Evolutionary conservation across 805 yeast genomes (phyloP).

Genomic region (Wickerhamomyces queroliae): DNA sequence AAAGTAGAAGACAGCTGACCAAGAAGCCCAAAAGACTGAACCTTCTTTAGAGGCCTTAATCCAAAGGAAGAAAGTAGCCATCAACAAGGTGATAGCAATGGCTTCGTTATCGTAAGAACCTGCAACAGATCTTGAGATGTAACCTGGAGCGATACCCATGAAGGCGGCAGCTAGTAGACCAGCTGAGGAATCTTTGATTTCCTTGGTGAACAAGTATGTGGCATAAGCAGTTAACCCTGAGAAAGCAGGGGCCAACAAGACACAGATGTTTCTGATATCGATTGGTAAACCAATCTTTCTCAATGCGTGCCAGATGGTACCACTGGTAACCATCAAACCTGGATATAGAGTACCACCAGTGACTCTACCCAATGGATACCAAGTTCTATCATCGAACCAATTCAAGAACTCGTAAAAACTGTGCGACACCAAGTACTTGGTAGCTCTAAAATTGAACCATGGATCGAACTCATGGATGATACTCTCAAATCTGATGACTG

Average conservation of each 20-base stretch:
- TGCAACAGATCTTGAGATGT: conserved; percentile 96
- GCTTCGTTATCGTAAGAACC: conserved; percentile 99
- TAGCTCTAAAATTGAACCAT: conserved; percentile 95
- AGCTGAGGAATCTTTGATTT: conserved; percentile 84
- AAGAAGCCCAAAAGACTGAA: conserved; percentile 74
- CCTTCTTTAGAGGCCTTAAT: conserved; percentile 90
- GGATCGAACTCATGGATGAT: conserved; percentile 98
- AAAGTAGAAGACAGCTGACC: conserved; percentile 85
- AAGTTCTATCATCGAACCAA: conserved; percentile 98
- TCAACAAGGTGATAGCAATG: conserved; percentile 89
- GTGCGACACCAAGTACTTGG: conserved; percentile 81
- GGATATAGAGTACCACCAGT: conserved; percentile 99
- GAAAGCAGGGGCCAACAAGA: conserved; percentile 93
- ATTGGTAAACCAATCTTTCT: conserved; percentile 68
- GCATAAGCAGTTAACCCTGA: conserved; percentile 88
- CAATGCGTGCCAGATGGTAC: conserved; percentile 75
- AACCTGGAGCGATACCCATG: conserved; percentile 98
- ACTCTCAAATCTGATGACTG: conserved; percentile 93
- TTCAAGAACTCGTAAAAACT: conserved; percentile 88
- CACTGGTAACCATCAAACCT: conserved; percentile 97
- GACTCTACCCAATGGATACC: conserved; percentile 99
- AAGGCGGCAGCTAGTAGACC: conserved; percentile 90
- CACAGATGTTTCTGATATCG: conserved; percentile 95
- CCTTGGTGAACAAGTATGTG: conserved; percentile 81
- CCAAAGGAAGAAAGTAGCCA: conserved; percentile 97